Evolutionary conservation across 768 basidiomycete species (phyloP), one percentile per base, ranked within the genome.

Genomic region (Fibroporia radiculosa): DNA sequence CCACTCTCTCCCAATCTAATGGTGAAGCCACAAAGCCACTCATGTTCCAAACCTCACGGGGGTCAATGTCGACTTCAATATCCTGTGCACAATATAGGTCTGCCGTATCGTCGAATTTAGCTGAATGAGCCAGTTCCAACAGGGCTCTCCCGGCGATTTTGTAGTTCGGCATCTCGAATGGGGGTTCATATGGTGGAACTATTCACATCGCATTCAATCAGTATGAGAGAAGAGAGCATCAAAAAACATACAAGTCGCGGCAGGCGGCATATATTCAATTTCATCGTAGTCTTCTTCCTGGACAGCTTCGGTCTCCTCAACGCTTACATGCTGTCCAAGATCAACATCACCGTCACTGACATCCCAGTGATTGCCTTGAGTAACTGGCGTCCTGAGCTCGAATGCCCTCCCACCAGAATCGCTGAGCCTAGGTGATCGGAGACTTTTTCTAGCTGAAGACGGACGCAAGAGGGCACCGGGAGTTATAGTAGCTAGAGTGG

Each of bases 301-400:
- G 3, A 16, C 47, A 26, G 49, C 52, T 34, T 53, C 48, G 3
- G 38, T 40, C 36, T 49, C 62, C 34, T 58, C 62, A 44, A 54
- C 50, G 0, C 54, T 49, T 0, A 56, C 50, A 8, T 42, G 50
- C 5, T 29, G 40, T 12, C 56, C 56, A 19, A 64, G 52, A 26
- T 66, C 64, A 18, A 72, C 58, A 27, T 70, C 70, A 12, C 63
- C 65, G 36, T 86, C 84, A 52, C 77, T 80, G 26, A 85, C 73
- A 53, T 91, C 85, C 87, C 86, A 91, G 45, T 82, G 77, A 50
- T 78, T 71, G 2, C 82, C 84, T 8, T 64, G 67, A 16, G 78
- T 79, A 29, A 71, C 51, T 1, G 88, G 88, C 0, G 88, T 90
- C 55, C 82, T 71, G 50, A 84, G 82, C 14, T 42, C 47, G 18